These are phyloP conservation scores for Auricularia cornea DNA, from an alignment of 768 basidiomycete species.

Conservation along the genomic window DNA sequence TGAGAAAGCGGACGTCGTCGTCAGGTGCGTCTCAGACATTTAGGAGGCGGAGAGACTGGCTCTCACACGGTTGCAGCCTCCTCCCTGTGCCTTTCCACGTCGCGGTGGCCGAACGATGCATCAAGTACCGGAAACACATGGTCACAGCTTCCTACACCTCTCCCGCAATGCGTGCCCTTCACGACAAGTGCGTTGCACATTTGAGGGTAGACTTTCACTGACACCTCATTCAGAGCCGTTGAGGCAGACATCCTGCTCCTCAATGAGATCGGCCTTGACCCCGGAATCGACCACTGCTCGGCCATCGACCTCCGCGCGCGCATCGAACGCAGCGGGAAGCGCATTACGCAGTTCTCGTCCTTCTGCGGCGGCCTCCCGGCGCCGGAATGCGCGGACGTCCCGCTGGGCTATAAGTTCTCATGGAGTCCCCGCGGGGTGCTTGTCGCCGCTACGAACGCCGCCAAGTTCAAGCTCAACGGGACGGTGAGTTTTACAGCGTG, in stretches of 20 bases:
- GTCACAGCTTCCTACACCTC: slow-evolving; percentile 91
- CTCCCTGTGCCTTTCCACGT: slow-evolving; percentile 73
- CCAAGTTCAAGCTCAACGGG: slow-evolving; percentile 51
- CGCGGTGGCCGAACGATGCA: slow-evolving; percentile 62
- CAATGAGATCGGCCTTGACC: slow-evolving; percentile 87
- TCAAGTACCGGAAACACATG: slow-evolving; percentile 60
- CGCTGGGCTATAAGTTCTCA: slow-evolving; percentile 86
- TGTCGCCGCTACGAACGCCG: slow-evolving; percentile 66
- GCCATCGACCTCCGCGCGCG: slow-evolving; percentile 61
- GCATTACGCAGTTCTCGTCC: slow-evolving; percentile 66
- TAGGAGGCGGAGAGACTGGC: no score
- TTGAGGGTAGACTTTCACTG: neutral
- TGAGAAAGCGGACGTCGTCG: slow-evolving; percentile 63
- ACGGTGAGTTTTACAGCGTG: slow-evolving; percentile 42
- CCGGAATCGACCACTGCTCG: slow-evolving; percentile 84
- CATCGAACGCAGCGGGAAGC: slow-evolving; percentile 42
- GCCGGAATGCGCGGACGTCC: slow-evolving; percentile 55
- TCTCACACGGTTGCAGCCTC: slow-evolving; percentile 39
- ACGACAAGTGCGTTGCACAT: slow-evolving; percentile 41
- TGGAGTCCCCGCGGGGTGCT: slow-evolving; percentile 89
- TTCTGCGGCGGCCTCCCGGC: slow-evolving; percentile 92
- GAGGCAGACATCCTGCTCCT: slow-evolving; percentile 61
- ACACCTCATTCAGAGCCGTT: slow-evolving; percentile 40
- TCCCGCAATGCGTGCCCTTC: slow-evolving; percentile 58
- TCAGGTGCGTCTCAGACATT: slow-evolving; percentile 68